A percentile compares a stretch with the other conserved stretches of the same genome.
These are phyloP conservation scores for Lumnitzera racemosa DNA, from an alignment of 345 rosid genomes.

Conservation along the genomic window DNA sequence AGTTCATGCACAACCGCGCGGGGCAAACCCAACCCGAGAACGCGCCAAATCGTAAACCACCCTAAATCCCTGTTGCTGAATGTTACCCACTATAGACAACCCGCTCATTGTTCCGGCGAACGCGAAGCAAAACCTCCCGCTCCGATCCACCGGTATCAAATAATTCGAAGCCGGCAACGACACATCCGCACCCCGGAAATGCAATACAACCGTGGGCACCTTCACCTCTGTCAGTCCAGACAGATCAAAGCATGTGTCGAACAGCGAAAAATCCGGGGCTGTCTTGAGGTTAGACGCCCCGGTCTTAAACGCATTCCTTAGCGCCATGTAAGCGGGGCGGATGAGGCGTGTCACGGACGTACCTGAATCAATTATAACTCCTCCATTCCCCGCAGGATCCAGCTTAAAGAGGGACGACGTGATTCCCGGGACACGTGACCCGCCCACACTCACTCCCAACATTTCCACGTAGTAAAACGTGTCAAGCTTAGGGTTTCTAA, in stretches of 20 bases:
- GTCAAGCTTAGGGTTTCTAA: conserved; percentile 75
- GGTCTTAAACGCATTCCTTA: conserved; percentile 65
- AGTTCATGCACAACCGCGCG: conserved; percentile 65
- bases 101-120: conserved; percentile 90
- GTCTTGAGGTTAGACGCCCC: conserved; percentile 53
- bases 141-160: conserved; percentile 67
- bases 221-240: conserved; percentile 75
- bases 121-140: conserved; percentile 85
- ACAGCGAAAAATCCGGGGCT: conserved; percentile 74
- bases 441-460: conserved; percentile 81
- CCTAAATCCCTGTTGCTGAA: conserved; percentile 97
- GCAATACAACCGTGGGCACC: conserved; percentile 91
- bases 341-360: conserved; percentile 91
- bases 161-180: conserved; percentile 89
- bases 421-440: conserved; percentile 63
- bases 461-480: conserved; percentile 92
- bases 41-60: conserved; percentile 66
- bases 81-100: conserved; percentile 80
- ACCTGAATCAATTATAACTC: conserved; percentile 91
- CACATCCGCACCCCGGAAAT: conserved; percentile 84
- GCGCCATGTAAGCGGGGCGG: conserved; percentile 71
- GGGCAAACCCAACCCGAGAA: conserved; percentile 80
- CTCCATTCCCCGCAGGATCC: conserved; percentile 66
- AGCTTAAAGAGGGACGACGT: conserved; percentile 67
- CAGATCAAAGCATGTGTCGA: conserved; percentile 89